Percentiles rank a stretch among this genome's conserved stretches.
Conservation (phyloP, 2,329 filamentous ascomycete species). For the Elsinoe batatas region DNA sequence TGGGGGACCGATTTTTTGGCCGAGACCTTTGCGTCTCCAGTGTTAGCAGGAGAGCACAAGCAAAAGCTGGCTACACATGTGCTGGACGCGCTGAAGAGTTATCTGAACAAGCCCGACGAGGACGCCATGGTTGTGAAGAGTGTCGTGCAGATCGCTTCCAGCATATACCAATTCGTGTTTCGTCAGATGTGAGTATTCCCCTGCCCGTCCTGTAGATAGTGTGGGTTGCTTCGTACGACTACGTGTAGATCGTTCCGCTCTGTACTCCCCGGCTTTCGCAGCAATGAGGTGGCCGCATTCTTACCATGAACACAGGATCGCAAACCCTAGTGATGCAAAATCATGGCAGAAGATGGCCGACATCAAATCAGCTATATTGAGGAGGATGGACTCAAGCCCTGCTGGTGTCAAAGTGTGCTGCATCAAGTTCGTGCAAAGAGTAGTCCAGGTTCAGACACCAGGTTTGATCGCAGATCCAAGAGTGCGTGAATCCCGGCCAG, state of each 20-base stretch:
- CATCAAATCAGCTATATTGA: conserved; percentile 82
- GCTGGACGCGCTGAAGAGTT: conserved; percentile 57
- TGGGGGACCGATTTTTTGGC: conserved; percentile 96
- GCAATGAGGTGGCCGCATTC: neutral
- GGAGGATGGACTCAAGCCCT: conserved; percentile 72
- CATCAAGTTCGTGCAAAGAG: conserved; percentile 92
- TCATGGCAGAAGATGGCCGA: conserved; percentile 81
- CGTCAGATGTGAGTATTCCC: conserved; percentile 74
- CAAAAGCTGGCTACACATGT: conserved; percentile 67
- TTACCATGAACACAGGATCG: conserved; percentile 51
- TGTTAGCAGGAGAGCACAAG: conserved; percentile 67
- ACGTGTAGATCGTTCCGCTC: neutral
- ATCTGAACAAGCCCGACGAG: conserved; percentile 44
- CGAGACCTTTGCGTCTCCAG: conserved; percentile 91
- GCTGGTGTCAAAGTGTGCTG: conserved; percentile 81
- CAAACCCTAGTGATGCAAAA: conserved; percentile 69
- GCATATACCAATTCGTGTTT: conserved; percentile 85
- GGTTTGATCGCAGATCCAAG: conserved; percentile 71
- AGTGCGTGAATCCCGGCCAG: conserved; percentile 44
- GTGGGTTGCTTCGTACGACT: neutral
- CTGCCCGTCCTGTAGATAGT: neutral
- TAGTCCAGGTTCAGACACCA: conserved; percentile 86
- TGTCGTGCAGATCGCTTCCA: conserved; percentile 78
- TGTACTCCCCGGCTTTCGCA: neutral
- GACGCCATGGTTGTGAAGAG: conserved; percentile 75